Conservation (phyloP, 768 basidiomycete genomes). For the Phylloporus arenicola region DNA sequence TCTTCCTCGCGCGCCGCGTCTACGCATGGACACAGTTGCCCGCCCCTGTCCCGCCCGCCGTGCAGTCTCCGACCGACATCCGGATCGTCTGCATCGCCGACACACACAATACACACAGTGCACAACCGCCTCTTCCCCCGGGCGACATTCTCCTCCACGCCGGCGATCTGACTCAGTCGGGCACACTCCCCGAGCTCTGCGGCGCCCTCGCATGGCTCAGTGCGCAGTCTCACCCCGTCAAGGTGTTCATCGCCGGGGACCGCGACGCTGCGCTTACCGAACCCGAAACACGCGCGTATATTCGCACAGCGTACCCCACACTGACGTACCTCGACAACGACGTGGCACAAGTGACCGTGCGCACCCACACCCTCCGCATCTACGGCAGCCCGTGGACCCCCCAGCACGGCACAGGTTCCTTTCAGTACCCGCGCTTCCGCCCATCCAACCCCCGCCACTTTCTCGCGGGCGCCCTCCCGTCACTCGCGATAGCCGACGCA, state of each 20-base stretch:
- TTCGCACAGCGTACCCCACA: constrained; percentile 19
- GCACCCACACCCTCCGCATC: constrained; percentile 28
- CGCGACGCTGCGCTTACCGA: constrained; percentile 33
- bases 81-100: constrained; percentile 38
- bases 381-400: constrained; percentile 40
- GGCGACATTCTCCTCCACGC: constrained; percentile 41
- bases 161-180: constrained; percentile 29
- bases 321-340: constrained; percentile 38
- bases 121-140: constrained; percentile 26
- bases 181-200: constrained; percentile 30
- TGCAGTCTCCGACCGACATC: constrained; percentile 15
- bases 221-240: constrained; percentile 34
- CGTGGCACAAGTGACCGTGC: constrained; percentile 24
- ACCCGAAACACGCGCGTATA: constrained; percentile 9
- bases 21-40: constrained; percentile 9
- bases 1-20: constrained; percentile 10
- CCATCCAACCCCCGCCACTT: no score
- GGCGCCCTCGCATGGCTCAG: constrained; percentile 29
- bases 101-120: constrained; percentile 32
- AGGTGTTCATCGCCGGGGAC: constrained; percentile 42
- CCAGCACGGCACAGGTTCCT: constrained; percentile 22
- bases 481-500: no score
- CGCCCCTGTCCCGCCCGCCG: background rate
- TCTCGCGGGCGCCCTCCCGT: no score
- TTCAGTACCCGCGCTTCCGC: constrained; percentile 5